Evolutionary conservation across 1,284 basidiomycete species (phyloP).

Genomic region (Irpex sp.): DNA sequence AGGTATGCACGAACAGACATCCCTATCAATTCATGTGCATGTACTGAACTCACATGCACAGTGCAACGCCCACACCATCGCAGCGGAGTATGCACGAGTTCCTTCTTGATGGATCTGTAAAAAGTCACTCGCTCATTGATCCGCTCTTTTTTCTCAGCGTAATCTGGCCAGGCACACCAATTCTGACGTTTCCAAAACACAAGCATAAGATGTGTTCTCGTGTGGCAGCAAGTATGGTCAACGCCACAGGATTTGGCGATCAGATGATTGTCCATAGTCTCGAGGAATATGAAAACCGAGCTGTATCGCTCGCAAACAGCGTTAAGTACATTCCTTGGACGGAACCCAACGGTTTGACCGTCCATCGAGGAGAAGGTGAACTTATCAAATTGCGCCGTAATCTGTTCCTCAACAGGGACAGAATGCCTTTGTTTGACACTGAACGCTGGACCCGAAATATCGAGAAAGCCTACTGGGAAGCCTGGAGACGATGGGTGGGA

Average conservation of each 20-base stretch:
- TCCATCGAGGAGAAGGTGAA: conserved; percentile 29
- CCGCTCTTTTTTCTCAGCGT: conserved; percentile 32
- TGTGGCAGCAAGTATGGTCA: conserved; percentile 54
- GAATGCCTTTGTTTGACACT: conserved; percentile 55
- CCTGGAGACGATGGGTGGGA: conserved; percentile 54
- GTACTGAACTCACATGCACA: conserved; percentile 16
- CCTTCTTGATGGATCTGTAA: neutral
- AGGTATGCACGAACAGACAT: conserved; percentile 31
- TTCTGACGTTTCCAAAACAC: conserved; percentile 56
- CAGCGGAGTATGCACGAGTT: conserved; percentile 44
- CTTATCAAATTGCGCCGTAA: conserved; percentile 40
- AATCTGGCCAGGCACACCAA: conserved; percentile 59
- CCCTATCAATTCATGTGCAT: neutral
- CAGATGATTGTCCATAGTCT: conserved; percentile 49
- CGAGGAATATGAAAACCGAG: conserved; percentile 52
- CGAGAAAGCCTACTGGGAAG: conserved; percentile 47
- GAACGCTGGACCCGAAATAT: conserved; percentile 49
- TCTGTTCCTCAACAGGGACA: conserved; percentile 47
- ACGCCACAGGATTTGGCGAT: conserved; percentile 52
- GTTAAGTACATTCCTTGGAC: conserved; percentile 30
- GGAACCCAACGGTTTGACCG: conserved; percentile 15
- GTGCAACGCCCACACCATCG: conserved; percentile 64
- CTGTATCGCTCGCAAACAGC: conserved; percentile 42
- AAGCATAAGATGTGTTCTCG: conserved; percentile 59
- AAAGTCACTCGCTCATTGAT: neutral